Conservation (phyloP, 2,329 filamentous ascomycete genomes). For the Colletotrichum cordylinicola region DNA sequence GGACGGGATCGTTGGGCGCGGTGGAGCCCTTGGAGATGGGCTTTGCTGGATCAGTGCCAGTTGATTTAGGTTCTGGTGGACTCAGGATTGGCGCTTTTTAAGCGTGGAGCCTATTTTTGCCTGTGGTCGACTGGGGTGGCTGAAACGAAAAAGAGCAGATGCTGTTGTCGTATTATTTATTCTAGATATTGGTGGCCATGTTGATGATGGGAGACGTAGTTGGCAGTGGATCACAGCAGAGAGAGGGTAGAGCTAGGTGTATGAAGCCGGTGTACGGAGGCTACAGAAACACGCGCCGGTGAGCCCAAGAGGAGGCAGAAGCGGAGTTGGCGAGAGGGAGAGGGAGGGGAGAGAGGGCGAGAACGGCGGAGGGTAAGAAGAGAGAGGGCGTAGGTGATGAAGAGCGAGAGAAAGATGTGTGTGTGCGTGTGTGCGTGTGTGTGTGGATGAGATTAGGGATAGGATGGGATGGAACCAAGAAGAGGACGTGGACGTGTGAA, state of each 20-base stretch:
- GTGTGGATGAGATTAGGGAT: background rate
- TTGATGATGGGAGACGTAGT: background rate
- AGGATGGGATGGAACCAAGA: background rate
- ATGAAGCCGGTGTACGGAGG: background rate
- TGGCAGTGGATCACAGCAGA: background rate
- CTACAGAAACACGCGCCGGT: background rate
- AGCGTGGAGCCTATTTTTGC: slow-evolving; percentile 24
- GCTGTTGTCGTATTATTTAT: background rate
- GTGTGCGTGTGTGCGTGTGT: background rate
- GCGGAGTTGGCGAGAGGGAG: background rate
- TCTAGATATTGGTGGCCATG: background rate
- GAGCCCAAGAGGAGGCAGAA: background rate
- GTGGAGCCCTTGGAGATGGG: slow-evolving; percentile 21
- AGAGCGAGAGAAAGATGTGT: background rate
- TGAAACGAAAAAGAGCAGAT: slow-evolving; percentile 18
- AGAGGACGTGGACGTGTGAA: background rate
- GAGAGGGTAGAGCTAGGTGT: background rate
- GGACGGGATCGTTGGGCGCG: slow-evolving; percentile 20
- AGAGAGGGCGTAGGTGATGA: background rate
- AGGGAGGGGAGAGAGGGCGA: background rate
- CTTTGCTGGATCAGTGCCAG: slow-evolving; percentile 22
- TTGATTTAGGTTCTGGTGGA: slow-evolving; percentile 24
- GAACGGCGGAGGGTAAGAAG: background rate
- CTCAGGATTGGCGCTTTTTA: slow-evolving; percentile 24
- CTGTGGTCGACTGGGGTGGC: slow-evolving; percentile 22